phyloP scores from a whole-genome alignment of 495 filamentous ascomycete species.

The Daldinia concentrica region DNA sequence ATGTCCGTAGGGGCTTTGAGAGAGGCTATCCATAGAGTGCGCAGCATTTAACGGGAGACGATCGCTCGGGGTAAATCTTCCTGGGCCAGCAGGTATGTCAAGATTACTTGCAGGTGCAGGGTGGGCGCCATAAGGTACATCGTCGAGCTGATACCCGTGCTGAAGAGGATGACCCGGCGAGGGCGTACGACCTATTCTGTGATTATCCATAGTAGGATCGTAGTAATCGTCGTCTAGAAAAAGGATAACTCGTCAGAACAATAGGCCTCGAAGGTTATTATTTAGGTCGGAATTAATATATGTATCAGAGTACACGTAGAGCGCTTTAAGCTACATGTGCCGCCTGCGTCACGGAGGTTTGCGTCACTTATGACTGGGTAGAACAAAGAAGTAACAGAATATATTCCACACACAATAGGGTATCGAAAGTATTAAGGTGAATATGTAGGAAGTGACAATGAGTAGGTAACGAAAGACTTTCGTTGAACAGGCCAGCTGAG shows the following conservation, averaged over 20 bases:
- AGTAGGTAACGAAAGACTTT: constrained; percentile 30
- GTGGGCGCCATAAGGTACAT: constrained; percentile 65
- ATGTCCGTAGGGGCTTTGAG: constrained; percentile 70
- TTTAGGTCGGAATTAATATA: neutral
- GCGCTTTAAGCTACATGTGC: constrained; percentile 16
- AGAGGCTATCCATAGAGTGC: constrained; percentile 83
- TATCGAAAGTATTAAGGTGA: constrained; percentile 20
- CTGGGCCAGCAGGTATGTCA: constrained; percentile 72
- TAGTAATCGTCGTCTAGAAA: constrained; percentile 69
- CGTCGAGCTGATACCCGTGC: constrained; percentile 76
- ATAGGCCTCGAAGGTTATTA: neutral
- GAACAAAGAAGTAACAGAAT: constrained; percentile 20
- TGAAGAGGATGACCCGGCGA: constrained; percentile 64
- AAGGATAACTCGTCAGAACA: constrained; percentile 31
- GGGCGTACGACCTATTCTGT: constrained; percentile 65
- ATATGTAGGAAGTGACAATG: constrained; percentile 17
- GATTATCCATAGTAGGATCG: constrained; percentile 62
- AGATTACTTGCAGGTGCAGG: constrained; percentile 57
- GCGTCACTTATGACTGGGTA: constrained; percentile 23
- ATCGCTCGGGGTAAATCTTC: constrained; percentile 60
- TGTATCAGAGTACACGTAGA: neutral
- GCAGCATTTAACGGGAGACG: constrained; percentile 47
- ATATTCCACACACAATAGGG: constrained; percentile 19
- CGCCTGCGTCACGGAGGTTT: constrained; percentile 48
- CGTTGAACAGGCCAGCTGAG: constrained; percentile 18